Base-by-base conservation (phyloP, 768 basidiomycete genomes). In the Lactarius hatsudake region DNA sequence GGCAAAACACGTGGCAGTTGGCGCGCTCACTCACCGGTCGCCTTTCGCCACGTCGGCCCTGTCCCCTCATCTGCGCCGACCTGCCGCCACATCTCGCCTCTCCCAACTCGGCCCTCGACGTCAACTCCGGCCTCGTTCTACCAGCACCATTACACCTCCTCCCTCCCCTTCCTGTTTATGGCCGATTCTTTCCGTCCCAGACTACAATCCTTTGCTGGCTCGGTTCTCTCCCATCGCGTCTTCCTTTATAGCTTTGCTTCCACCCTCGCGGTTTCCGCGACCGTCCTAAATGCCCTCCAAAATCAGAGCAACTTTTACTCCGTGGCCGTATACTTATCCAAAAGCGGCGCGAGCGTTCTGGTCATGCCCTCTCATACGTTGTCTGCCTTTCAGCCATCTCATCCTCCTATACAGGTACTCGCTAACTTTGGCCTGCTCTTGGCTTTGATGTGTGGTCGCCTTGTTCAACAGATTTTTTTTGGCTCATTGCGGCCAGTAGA, bases 241-340 rank as follows among this genome's bases (percentile, higher is more conserved):
- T 75, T 89, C 32, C 74, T 92, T 55, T 97, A 98, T 74, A 80
- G 82, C 38, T 64, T 86, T 15, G 72, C 88, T 64, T 95, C 94
- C 34, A 79, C 86, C 58, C 69, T 86, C 32, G 86, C 92, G 0
- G 87, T 95, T 48, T 84, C 83, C 0, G 86, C 84, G 23, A 89
- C 91, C 32, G 82, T 98, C 67, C 78, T 83, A 59, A 93, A 90
- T 77, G 94, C 94, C 13, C 83, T 94, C 74, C 84, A 87, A 73
- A 88, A 84, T 62, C 84, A 96, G 72, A 88, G 87, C 73, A 97
- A 95, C 80, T 98, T 98, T 79, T 99, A 96, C 76, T 90, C 95
- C 18, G 90, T 96, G 3, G 86, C 93, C 36, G 93, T 99, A 3
- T 91, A 89, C 74, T 84, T 99, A n/a, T 91, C 93, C 5, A 91